phyloP scores from a whole-genome alignment of 2,329 filamentous ascomycete genomes.

The Fusarium nematophilum region DNA sequence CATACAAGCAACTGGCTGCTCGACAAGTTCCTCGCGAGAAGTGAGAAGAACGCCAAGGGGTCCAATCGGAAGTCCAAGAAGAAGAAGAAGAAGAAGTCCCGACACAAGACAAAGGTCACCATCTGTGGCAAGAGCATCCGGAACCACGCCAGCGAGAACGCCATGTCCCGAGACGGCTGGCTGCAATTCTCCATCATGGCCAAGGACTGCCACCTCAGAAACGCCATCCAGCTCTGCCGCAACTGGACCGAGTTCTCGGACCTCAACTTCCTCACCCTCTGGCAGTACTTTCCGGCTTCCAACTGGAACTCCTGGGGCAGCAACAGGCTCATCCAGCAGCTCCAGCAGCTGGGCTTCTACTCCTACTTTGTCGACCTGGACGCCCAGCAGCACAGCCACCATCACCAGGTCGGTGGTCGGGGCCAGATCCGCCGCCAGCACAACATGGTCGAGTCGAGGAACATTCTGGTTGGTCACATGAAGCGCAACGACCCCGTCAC shows the following conservation, averaged over 20 bases:
- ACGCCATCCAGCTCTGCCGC: slow-evolving; percentile 45
- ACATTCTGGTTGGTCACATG: slow-evolving; percentile 45
- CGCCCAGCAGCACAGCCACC: slow-evolving; percentile 28
- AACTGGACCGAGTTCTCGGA: slow-evolving; percentile 47
- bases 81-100: slow-evolving; percentile 3
- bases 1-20: slow-evolving; percentile 39
- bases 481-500: slow-evolving; percentile 45
- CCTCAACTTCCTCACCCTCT: slow-evolving; percentile 39
- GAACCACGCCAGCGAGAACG: slow-evolving; percentile 44
- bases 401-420: slow-evolving; percentile 35
- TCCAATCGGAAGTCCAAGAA: not conserved
- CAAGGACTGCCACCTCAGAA: slow-evolving; percentile 44
- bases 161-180: slow-evolving; percentile 48
- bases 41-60: not conserved
- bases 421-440: slow-evolving; percentile 37
- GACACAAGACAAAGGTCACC: slow-evolving; percentile 33
- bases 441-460: slow-evolving; percentile 43
- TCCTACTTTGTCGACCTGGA: slow-evolving; percentile 45
- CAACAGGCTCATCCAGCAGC: slow-evolving; percentile 39
- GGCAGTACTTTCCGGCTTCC: slow-evolving; percentile 45
- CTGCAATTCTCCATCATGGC: slow-evolving; percentile 47
- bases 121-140: slow-evolving; percentile 46
- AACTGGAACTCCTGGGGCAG: slow-evolving; percentile 42
- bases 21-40: slow-evolving; percentile 14
- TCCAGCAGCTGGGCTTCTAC: slow-evolving; percentile 43